Percentiles rank a stretch among this genome's conserved stretches.
Evolutionary conservation across 2,329 filamentous ascomycete genomes (phyloP).

Genomic region (Exophiala lecanii-corni): DNA sequence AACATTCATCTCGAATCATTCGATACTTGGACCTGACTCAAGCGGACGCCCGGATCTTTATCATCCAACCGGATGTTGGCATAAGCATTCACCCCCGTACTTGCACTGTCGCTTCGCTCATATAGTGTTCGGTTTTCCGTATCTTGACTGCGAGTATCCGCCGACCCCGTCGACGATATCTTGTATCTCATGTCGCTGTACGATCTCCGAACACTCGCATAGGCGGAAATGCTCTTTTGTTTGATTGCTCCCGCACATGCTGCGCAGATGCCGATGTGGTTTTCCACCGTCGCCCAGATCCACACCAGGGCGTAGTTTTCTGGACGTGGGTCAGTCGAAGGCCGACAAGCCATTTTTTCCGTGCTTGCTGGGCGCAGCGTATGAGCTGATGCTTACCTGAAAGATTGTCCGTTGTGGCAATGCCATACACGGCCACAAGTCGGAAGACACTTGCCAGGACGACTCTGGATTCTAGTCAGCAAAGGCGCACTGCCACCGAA

Average conservation of each 20-base stretch:
- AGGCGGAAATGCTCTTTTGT: conserved; percentile 10
- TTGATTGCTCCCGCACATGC: conserved; percentile 21
- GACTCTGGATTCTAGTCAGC: no score
- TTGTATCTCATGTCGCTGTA: conserved; percentile 7
- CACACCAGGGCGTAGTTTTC: conserved; percentile 20
- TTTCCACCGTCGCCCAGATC: conserved; percentile 19
- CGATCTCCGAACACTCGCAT: conserved; percentile 6
- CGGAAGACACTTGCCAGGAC: conserved; percentile 20
- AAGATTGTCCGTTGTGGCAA: conserved; percentile 9
- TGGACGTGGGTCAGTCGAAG: conserved; percentile 1
- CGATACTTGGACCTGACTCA: not conserved
- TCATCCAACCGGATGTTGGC: not conserved
- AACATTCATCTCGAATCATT: not conserved
- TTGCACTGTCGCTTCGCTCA: not conserved
- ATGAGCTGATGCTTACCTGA: conserved; percentile 10
- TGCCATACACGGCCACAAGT: conserved; percentile 15
- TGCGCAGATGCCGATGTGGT: conserved; percentile 22
- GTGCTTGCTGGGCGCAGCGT: not conserved
- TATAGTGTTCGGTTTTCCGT: not conserved
- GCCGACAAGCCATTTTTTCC: not conserved
- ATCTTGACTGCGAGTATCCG: not conserved
- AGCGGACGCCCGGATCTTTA: not conserved
- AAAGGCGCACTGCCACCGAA: no score
- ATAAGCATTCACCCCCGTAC: not conserved
- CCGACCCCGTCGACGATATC: not conserved